Base-by-base conservation (phyloP, 2,329 filamentous ascomycete genomes). In the Camptophora hylomeconis region DNA sequence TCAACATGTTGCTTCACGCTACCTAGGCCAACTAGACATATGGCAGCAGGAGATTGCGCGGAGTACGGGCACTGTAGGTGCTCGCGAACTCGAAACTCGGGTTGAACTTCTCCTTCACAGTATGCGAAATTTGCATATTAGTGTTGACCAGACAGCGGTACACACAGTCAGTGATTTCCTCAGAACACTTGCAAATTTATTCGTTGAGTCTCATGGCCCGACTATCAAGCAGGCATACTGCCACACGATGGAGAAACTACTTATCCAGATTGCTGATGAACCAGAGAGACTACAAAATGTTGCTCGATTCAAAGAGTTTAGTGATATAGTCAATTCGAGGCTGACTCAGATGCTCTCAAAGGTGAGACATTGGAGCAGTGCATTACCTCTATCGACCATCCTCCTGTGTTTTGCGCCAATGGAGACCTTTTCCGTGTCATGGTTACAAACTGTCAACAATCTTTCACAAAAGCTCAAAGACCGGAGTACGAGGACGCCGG, bases 151-250 rank as follows among this genome's bases (percentile, higher is more conserved):
- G 5, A 71, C 79, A 41, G 74, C 79, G 24, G 30, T 34, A 7
- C 21, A 24, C 6, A 23, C 27, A 17, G 35, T 38, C 1, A 95
- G 87, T 56, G 80, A 92, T 33, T 92, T 93, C 44, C 72, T 98
- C 58, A 71, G 78, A 27, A 72, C 75, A 0, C 59, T 98, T 17
- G 84, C 81, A 5, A 79, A 74, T 28, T 68, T 93, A 11, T 95
- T 94, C 52, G 70, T 75, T 31, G 77, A 74, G 43, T 80, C 82
- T 4, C 87, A 94, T 46, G 89, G 89, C 1, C 81, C 82, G 41
- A 75, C 75, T 36, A 75, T 95, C 47, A 98, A 98, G 53, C 80
- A 87, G 43, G 82, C 86, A 1, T 98, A 94, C 49, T 95, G 89
- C 50, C 80, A 92, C 46, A 75, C 93, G 13, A 69, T 98, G 29